Evolutionary conservation across 1,284 basidiomycete genomes (phyloP).

Genomic region (Pseudozyma sp.): DNA sequence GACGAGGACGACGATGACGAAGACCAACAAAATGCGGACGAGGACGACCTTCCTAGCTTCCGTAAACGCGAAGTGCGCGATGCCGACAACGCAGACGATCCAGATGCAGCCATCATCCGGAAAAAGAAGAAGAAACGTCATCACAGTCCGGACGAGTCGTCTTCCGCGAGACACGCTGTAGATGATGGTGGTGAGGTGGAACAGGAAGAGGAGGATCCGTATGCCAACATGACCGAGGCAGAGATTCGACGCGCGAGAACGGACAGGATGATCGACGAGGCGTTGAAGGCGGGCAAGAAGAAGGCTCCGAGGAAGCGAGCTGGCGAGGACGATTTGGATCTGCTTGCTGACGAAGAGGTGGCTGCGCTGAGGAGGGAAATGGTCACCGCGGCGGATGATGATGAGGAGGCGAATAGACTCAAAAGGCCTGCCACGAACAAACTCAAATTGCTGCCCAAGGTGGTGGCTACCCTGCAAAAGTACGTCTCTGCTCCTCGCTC

Average conservation of each 20-base stretch:
- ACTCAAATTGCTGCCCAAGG: conserved; percentile 84
- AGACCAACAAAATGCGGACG: conserved; percentile 9
- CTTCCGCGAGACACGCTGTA: conserved; percentile 1
- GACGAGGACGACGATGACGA: conserved; percentile 45
- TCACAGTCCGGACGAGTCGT: conserved; percentile 23
- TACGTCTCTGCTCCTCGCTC: conserved; percentile 71
- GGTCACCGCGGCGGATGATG: conserved; percentile 86
- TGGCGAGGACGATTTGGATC: conserved; percentile 75
- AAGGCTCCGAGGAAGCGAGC: conserved; percentile 52
- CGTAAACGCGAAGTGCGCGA: conserved; percentile 26
- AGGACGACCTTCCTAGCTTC: conserved; percentile 36
- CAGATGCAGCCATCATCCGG: conserved; percentile 26
- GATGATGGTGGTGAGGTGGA: conserved; percentile 12
- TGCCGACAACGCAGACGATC: conserved; percentile 20
- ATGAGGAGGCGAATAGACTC: conserved; percentile 82
- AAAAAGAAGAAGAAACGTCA: conserved; percentile 56
- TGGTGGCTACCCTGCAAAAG: conserved; percentile 95
- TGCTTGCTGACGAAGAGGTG: conserved; percentile 91
- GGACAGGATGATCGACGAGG: conserved; percentile 50
- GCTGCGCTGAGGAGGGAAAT: conserved; percentile 84
- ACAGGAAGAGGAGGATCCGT: conserved; percentile 39
- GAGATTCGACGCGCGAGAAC: conserved; percentile 44
- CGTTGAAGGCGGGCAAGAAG: conserved; percentile 45
- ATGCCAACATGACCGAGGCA: conserved; percentile 42
- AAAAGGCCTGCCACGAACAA: conserved; percentile 89